These are phyloP conservation scores for Arxiozyma telluris DNA, from an alignment of 1,139 yeast genomes.

Conservation along the genomic window DNA sequence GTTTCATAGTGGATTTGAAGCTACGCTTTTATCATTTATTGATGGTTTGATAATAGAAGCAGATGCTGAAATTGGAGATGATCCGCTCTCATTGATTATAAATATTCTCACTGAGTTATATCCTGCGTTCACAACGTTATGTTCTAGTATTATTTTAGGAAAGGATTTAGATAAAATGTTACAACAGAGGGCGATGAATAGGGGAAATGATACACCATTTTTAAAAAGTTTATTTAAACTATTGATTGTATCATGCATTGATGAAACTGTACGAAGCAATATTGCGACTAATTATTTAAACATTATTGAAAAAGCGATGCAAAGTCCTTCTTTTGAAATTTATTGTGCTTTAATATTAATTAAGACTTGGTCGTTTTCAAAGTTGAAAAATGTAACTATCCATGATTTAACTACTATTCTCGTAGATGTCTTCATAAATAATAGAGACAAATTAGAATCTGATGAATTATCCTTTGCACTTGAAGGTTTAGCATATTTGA, in stretches of 20 bases:
- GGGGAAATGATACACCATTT: slow-evolving; percentile 13
- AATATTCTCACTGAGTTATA: slow-evolving; percentile 22
- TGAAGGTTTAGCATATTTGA: slow-evolving; percentile 30
- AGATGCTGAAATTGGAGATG: slow-evolving; percentile 20
- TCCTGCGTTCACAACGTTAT: slow-evolving; percentile 23
- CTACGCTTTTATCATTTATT: slow-evolving; percentile 13
- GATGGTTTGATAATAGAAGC: slow-evolving; percentile 24
- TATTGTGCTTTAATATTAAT: slow-evolving; percentile 24
- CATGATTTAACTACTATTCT: slow-evolving; percentile 18
- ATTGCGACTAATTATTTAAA: slow-evolving; percentile 23
- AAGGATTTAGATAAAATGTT: slow-evolving; percentile 19
- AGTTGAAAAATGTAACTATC: slow-evolving; percentile 19
- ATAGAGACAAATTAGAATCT: neutral
- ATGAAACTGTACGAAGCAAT: slow-evolving; percentile 24
- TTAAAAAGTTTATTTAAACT: slow-evolving; percentile 14
- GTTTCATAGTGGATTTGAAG: slow-evolving; percentile 15
- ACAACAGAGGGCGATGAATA: slow-evolving; percentile 11
- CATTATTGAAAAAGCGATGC: slow-evolving; percentile 18
- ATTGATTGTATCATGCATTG: slow-evolving; percentile 27
- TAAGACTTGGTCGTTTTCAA: slow-evolving; percentile 29
- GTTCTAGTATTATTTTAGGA: slow-evolving; percentile 23
- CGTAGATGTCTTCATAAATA: slow-evolving; percentile 7
- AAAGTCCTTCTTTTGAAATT: slow-evolving; percentile 13
- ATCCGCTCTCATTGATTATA: slow-evolving; percentile 18
- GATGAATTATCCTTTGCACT: slow-evolving; percentile 17